Conservation (phyloP, 768 basidiomycete genomes). For the Crassisporium funariophilum region DNA sequence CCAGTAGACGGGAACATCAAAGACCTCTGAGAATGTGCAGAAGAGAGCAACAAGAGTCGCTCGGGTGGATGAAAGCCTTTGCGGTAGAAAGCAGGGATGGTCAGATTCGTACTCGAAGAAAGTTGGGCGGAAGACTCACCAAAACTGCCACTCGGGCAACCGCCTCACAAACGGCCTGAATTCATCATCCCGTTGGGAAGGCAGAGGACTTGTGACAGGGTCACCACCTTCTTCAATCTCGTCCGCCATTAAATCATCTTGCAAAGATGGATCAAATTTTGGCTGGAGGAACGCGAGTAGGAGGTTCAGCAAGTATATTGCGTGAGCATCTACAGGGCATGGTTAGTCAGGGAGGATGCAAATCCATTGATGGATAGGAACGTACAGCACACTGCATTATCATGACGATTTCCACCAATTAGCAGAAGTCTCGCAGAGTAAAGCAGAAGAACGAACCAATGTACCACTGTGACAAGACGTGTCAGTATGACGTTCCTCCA, state of each 20-base stretch:
- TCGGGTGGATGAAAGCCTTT: slow-evolving; percentile 88
- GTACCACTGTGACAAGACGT: slow-evolving; percentile 67
- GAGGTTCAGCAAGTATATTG: slow-evolving; percentile 94
- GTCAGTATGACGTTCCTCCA: slow-evolving; percentile 13
- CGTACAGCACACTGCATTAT: slow-evolving; percentile 72
- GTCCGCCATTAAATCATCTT: slow-evolving; percentile 90
- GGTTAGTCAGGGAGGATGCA: slow-evolving; percentile 12
- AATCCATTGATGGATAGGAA: slow-evolving; percentile 17
- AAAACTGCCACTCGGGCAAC: slow-evolving; percentile 96
- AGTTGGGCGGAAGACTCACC: slow-evolving; percentile 45
- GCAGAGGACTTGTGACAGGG: slow-evolving; percentile 54
- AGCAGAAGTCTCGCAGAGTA: neutral
- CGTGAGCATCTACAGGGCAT: slow-evolving; percentile 69
- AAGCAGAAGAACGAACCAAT: slow-evolving; percentile 64
- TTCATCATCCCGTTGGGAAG: slow-evolving; percentile 83
- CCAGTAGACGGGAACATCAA: slow-evolving; percentile 99
- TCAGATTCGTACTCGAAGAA: slow-evolving; percentile 1
- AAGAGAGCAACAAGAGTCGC: slow-evolving; percentile 82
- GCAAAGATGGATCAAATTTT: slow-evolving; percentile 94
- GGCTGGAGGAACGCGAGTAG: slow-evolving; percentile 98
- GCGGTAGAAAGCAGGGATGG: slow-evolving; percentile 5
- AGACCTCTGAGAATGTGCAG: slow-evolving; percentile 80
- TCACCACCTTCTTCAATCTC: slow-evolving; percentile 93
- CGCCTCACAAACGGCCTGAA: slow-evolving; percentile 96
- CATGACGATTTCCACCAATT: neutral